Evolutionary conservation across 306 rosid species (phyloP).

Genomic region (Castanea crenata): DNA sequence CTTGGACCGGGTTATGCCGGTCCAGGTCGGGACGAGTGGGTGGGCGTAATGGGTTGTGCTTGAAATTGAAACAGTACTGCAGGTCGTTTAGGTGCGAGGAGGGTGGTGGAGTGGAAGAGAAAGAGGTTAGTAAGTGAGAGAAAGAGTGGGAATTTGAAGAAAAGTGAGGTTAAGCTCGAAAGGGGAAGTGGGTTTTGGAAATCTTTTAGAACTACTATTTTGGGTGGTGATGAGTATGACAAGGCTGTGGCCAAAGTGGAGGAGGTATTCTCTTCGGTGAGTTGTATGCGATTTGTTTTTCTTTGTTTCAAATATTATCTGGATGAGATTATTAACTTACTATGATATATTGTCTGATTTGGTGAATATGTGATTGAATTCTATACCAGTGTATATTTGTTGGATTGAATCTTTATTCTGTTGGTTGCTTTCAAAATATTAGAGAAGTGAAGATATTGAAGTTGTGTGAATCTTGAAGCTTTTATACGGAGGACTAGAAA

Average conservation of each 20-base stretch:
- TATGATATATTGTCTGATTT: background rate
- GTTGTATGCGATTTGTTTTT: conserved; percentile 16
- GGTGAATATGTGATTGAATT: background rate
- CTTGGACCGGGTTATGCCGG: conserved; percentile 38
- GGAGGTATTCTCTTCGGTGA: conserved; percentile 62
- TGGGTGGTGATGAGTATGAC: conserved; percentile 57
- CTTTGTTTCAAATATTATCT: background rate
- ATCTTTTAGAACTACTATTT: conserved; percentile 42
- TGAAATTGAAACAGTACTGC: conserved; percentile 36
- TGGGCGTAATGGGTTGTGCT: conserved; percentile 37
- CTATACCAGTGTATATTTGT: background rate
- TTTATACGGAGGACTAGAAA: background rate
- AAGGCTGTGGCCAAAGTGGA: conserved; percentile 69
- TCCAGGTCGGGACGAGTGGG: conserved; percentile 27
- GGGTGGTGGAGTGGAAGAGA: conserved; percentile 49
- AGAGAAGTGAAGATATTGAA: background rate
- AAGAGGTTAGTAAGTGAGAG: conserved; percentile 15
- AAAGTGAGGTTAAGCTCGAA: conserved; percentile 23
- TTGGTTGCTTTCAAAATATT: background rate
- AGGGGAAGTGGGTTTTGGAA: conserved; percentile 68
- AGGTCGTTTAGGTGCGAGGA: conserved; percentile 61
- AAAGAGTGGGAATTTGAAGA: conserved; percentile 37
- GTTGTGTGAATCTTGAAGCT: background rate
- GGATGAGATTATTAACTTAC: too few species aligned
- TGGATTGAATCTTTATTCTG: background rate